phyloP scores from a whole-genome alignment of 1,284 basidiomycete genomes.

The Trichosporon inkin region DNA sequence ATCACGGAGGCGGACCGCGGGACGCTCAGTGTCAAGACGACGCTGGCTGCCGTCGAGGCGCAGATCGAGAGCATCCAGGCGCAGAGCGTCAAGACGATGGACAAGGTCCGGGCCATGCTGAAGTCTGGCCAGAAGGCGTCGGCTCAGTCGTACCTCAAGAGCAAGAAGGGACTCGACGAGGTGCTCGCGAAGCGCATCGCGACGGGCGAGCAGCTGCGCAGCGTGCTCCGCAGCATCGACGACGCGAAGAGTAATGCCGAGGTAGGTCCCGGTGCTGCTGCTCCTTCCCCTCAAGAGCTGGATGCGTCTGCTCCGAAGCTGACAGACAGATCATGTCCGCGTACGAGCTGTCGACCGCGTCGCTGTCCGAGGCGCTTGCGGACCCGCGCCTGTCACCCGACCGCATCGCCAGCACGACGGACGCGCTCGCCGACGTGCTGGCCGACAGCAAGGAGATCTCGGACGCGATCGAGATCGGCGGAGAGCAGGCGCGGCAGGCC shows the following conservation, averaged over 20 bases:
- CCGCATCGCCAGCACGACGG: conserved; percentile 77
- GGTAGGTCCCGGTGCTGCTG: conserved; percentile 51
- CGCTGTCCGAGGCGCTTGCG: conserved; percentile 68
- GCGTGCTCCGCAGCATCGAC: conserved; percentile 76
- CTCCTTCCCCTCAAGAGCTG: background rate
- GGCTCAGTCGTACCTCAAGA: conserved; percentile 70
- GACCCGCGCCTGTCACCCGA: conserved; percentile 74
- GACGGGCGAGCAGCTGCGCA: conserved; percentile 68
- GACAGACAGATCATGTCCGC: conserved; percentile 69
- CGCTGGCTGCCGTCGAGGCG: conserved; percentile 43
- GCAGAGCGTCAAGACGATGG: conserved; percentile 65
- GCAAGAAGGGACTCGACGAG: conserved; percentile 74
- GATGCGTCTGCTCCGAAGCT: background rate
- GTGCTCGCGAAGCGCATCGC: conserved; percentile 68
- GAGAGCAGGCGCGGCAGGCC: conserved; percentile 56
- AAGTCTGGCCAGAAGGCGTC: conserved; percentile 65
- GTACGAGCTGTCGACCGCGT: conserved; percentile 74
- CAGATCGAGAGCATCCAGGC: conserved; percentile 54
- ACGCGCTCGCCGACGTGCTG: conserved; percentile 74
- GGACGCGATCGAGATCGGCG: conserved; percentile 65
- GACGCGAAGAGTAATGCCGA: conserved; percentile 81
- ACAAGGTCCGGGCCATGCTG: conserved; percentile 63
- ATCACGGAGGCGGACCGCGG: conserved; percentile 48
- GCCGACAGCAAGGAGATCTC: conserved; percentile 78
- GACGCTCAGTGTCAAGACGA: conserved; percentile 37